Evolutionary conservation across 495 filamentous ascomycete species (phyloP), one percentile per base, ranked within the genome.

Genomic region (Penicillium samsonianum): DNA sequence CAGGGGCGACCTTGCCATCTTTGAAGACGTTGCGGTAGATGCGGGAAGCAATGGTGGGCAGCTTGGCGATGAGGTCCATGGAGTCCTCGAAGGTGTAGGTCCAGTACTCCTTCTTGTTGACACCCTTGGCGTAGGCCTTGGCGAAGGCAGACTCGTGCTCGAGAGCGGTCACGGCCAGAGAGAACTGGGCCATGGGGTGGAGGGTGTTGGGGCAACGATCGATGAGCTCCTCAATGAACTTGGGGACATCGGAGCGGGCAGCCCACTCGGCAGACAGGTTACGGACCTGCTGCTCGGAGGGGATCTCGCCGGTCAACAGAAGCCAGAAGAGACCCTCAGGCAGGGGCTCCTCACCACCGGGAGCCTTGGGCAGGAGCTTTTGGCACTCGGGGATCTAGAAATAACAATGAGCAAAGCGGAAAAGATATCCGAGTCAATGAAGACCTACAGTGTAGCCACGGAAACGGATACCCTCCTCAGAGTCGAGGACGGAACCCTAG

Each of bases 11-110:
- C 85, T 98, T 98, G 80, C 94, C 94, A 73, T 96, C 95, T 82
- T 97, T 96, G 90, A 91, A 98, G 71, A 98, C 87, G 74, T 98
- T 98, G 78, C 93, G 93, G 87, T 98, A 98, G 83, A 98, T 98
- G 80, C 90, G 89, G 53, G 95, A 81, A 55, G 94, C 95, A 67
- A 98, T 97, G 72, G 91, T 96, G 67, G 94, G 94, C 62, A 98
- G 90, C 87, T 98, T 98, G 74, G 94, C 95, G 76, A 98, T 98
- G 72, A 98, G 82, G 80, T 98, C 92, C 94, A 98, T 98, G 55
- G 92, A 96, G 80, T 98, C 94, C 85, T 98, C 94, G 69, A 95
- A 98, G 64, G 94, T 96, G 83, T 98, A 91, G 77, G 84, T 85
- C 94, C 94, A 98, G 89, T 98, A 98, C 62, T 98, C 90, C 75